These are phyloP conservation scores for Lodderomyces parapsilosis DNA, from an alignment of 1,139 yeast genomes.

Conservation along the genomic window DNA sequence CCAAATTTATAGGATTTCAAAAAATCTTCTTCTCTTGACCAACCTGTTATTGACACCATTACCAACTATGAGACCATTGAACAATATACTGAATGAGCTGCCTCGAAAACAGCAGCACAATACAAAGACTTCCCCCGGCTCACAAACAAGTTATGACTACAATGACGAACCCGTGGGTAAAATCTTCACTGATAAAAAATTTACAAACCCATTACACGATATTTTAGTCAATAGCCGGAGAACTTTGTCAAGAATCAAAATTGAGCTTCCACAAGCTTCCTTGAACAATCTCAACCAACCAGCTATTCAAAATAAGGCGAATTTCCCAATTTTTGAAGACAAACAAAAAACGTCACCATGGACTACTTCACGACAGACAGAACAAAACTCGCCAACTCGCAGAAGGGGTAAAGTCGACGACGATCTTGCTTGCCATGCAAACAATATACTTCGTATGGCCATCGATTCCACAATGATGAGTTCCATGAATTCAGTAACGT, in stretches of 20 bases:
- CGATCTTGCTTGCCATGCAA: constrained; percentile 49
- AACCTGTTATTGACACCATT: background rate
- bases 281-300: background rate
- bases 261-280: background rate
- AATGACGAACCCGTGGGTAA: background rate
- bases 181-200: constrained; percentile 3
- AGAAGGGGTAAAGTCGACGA: constrained; percentile 19
- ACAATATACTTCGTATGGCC: constrained; percentile 49
- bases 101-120: background rate
- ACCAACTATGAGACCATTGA: background rate
- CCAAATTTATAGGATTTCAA: background rate
- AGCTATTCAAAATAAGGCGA: background rate
- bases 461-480: constrained; percentile 50
- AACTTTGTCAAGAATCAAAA: background rate
- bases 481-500: constrained; percentile 34
- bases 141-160: background rate
- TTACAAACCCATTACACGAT: constrained; percentile 30
- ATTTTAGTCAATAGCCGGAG: constrained; percentile 24
- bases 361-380: background rate
- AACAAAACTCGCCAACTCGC: background rate
- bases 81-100: background rate
- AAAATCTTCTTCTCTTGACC: background rate
- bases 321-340: constrained; percentile 1
- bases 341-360: background rate
- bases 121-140: background rate